These are phyloP conservation scores for Solanum bulbocastanum DNA, from an alignment of 257 asterid genomes.

Conservation along the genomic window DNA sequence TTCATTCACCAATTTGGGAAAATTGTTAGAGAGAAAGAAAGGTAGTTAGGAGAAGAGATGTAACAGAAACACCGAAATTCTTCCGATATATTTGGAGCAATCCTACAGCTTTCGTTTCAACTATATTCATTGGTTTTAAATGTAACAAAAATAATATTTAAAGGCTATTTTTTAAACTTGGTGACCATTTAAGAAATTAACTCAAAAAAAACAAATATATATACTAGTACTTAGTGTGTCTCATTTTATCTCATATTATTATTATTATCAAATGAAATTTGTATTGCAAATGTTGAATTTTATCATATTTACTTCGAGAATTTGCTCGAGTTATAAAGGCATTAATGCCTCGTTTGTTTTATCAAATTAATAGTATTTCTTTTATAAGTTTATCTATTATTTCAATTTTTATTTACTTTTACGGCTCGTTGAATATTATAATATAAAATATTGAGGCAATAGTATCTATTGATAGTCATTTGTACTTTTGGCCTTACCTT, in stretches of 20 bases:
- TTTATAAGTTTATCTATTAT: neutral
- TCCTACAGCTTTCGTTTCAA: neutral
- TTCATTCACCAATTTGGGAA: neutral
- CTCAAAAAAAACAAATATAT: too few species aligned
- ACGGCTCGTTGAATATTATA: too few species aligned
- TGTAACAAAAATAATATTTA: too few species aligned
- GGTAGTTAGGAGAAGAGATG: neutral
- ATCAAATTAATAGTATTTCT: neutral
- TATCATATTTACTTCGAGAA: neutral
- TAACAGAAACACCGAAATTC: neutral
- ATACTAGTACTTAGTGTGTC: too few species aligned
- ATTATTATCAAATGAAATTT: neutral
- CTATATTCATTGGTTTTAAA: neutral
- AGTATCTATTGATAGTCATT: neutral
- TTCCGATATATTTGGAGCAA: neutral
- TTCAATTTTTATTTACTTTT: neutral
- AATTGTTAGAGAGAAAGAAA: neutral
- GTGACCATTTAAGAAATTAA: too few species aligned
- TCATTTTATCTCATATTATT: too few species aligned
- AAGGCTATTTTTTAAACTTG: too few species aligned
- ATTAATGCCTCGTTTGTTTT: too few species aligned
- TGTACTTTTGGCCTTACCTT: neutral
- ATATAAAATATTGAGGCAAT: neutral
- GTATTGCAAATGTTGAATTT: neutral
- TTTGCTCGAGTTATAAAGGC: neutral